Evolutionary conservation across 2,329 filamentous ascomycete genomes (phyloP).

Genomic region (Trichoderma atrobrunneum): DNA sequence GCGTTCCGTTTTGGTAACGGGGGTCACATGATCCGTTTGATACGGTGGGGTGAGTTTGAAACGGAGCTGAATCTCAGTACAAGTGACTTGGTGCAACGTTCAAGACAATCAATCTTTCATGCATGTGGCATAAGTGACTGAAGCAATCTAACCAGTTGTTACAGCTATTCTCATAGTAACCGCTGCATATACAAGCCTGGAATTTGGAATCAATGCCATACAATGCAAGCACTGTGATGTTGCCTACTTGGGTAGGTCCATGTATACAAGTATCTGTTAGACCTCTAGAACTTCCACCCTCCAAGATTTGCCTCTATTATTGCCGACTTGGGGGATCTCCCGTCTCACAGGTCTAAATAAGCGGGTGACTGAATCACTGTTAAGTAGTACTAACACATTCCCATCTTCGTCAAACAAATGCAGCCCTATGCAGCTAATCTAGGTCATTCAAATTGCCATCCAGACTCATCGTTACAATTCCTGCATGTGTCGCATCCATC

Average conservation of each 20-base stretch:
- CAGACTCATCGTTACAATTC: neutral
- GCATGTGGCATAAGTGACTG: neutral
- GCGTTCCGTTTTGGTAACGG: slow-evolving; percentile 6
- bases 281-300: neutral
- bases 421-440: neutral
- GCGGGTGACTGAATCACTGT: neutral
- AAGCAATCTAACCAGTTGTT: neutral
- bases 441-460: neutral
- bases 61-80: neutral
- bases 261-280: neutral
- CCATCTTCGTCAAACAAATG: neutral
- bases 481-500: neutral
- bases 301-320: neutral
- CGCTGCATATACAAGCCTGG: neutral
- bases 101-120: neutral
- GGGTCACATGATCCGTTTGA: slow-evolving; percentile 1
- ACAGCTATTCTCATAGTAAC: neutral
- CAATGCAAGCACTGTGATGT: neutral
- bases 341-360: neutral
- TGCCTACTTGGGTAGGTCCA: neutral
- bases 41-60: neutral
- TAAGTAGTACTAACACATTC: neutral
- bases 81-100: neutral
- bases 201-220: neutral
- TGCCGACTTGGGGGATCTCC: neutral